Conservation (phyloP, 202 grass and related monocot species). For the Carex arenaria region DNA sequence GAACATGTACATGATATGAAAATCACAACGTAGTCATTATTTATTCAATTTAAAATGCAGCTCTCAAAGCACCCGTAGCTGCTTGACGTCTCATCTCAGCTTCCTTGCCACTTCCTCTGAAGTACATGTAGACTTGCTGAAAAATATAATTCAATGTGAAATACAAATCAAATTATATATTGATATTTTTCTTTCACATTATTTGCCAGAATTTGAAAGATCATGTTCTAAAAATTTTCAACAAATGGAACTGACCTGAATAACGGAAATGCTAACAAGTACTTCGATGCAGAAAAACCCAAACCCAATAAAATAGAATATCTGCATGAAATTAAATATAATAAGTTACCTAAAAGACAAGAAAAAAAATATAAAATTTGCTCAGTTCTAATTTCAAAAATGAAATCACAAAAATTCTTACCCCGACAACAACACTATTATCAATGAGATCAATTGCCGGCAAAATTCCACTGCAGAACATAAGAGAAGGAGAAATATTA, state of each 20-base stretch:
- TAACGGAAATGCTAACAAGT: conserved; percentile 67
- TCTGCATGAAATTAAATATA: conserved; percentile 24
- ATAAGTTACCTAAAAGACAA: not conserved
- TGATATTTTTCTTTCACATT: not conserved
- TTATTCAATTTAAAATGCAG: conserved; percentile 51
- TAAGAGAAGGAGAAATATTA: conserved; percentile 28
- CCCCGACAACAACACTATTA: conserved; percentile 57
- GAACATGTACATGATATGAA: conserved; percentile 29
- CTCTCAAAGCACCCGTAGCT: conserved; percentile 54
- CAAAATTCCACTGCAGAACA: conserved; percentile 64
- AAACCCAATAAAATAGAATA: conserved; percentile 90
- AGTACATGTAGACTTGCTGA: conserved; percentile 87
- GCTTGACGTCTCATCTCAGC: conserved; percentile 62
- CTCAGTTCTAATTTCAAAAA: conserved; percentile 7
- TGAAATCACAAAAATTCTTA: conserved; percentile 31
- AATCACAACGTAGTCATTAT: conserved; percentile 16
- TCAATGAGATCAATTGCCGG: conserved; percentile 69
- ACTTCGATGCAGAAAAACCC: conserved; percentile 71
- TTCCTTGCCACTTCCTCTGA: conserved; percentile 81
- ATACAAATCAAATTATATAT: not conserved
- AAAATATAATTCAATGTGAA: conserved; percentile 21
- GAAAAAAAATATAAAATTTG: not conserved
- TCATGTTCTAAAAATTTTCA: not conserved
- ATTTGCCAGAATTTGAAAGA: conserved; percentile 8
- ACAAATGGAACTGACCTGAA: conserved; percentile 46